These are phyloP conservation scores for Mycena sanguinolenta DNA, from an alignment of 768 basidiomycete genomes.

Conservation along the genomic window DNA sequence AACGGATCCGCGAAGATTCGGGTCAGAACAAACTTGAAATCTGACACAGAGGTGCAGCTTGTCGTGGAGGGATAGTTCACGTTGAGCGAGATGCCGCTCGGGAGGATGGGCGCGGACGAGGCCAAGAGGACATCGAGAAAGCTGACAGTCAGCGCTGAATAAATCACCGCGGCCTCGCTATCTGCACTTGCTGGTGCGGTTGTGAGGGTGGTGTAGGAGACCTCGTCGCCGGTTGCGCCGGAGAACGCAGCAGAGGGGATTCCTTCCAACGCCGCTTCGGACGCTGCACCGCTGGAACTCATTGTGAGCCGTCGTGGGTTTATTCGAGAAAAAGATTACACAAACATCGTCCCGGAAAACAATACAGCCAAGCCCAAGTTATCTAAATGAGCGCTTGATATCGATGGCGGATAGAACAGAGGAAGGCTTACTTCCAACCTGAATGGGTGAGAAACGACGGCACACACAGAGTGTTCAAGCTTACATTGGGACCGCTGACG, in stretches of 20 bases:
- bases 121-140: constrained; percentile 53
- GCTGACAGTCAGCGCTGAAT: constrained; percentile 57
- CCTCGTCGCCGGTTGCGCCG: constrained; percentile 42
- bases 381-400: constrained; percentile 31
- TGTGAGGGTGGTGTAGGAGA: constrained; percentile 65
- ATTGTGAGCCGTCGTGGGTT: neutral
- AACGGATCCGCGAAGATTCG: constrained; percentile 48
- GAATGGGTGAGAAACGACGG: neutral
- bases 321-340: constrained; percentile 10
- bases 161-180: constrained; percentile 55
- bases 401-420: neutral
- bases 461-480: neutral
- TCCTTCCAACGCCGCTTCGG: constrained; percentile 62
- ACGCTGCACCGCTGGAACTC: constrained; percentile 60
- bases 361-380: constrained; percentile 51
- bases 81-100: constrained; percentile 57
- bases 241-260: constrained; percentile 42
- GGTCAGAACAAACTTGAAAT: constrained; percentile 61
- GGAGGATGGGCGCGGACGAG: constrained; percentile 53
- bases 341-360: constrained; percentile 60
- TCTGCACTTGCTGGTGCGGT: constrained; percentile 48
- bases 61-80: constrained; percentile 60
- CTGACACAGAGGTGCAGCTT: constrained; percentile 52
- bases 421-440: constrained; percentile 48
- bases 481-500: constrained; percentile 60